Base-by-base conservation (phyloP, 225 moss, liverwort and hornwort genomes). In the Polytrichum formosum region DNA sequence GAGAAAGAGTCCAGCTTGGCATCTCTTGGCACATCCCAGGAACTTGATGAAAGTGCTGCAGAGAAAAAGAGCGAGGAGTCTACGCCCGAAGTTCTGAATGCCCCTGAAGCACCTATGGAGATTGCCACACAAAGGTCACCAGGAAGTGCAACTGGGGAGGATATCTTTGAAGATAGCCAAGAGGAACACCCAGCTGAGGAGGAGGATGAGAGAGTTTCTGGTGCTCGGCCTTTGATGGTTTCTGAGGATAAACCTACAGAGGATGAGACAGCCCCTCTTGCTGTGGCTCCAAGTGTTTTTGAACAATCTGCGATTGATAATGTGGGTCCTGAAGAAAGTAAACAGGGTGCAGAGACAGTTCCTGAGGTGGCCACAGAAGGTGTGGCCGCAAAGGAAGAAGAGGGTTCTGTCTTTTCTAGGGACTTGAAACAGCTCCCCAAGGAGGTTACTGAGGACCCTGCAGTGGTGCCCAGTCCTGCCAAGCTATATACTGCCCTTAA, bases 401-500 rank as follows among this genome's bases (percentile, higher is more conserved):
- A 74, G 17, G 73, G 72, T 25, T 53, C 21, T 17, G 73, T 66
- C 67, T 55, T 75, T 29, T 21, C 28, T 25, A 26, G 55, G 27
- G 19, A 8, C 19, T 60, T 64, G 70, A 79, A 77, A 25, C 74
- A 72, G 9, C 29, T 82, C 22, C 82, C 79, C 21, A 75, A 72
- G 58, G 80, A 78, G 56, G 75, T 77, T 27, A 31, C 30, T 37
- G 74, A 66, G 7, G 65, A 79, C 64, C 66, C 31, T 21, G 77
- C 63, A 53, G 76, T 75, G 65, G 63, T 72, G 63, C 76, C 74
- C n/a, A 76, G 67, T 64, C 70, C 75, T 59, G 77, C 75, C 27
- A 66, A 61, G 65, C 31, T 82, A 68, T 65, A 18, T 26, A 64
- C 77, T 70, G 77, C 74, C 74, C 76, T 82, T 37, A 82, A 80